These are phyloP conservation scores for Penicillium tannophilum DNA, from an alignment of 495 filamentous ascomycete genomes.

Conservation along the genomic window DNA sequence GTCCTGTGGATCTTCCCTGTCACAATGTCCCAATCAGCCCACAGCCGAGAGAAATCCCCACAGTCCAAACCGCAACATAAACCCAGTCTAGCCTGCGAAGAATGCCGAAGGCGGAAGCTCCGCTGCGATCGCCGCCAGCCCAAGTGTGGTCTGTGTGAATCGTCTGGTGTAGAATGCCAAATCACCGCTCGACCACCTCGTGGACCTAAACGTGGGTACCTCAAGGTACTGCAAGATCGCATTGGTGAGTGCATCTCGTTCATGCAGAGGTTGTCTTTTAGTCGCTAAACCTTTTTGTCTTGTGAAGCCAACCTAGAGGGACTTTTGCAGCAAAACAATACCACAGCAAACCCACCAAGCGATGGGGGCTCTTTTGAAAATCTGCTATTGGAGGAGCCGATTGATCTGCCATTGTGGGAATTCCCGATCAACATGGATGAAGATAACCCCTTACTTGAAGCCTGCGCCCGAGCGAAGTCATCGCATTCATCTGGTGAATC, in stretches of 20 bases:
- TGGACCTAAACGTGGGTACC: conserved; percentile 51
- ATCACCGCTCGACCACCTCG: conserved; percentile 44
- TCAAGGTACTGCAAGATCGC: conserved; percentile 46
- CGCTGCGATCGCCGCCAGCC: conserved; percentile 51
- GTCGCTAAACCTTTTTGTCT: not conserved
- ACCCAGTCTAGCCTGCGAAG: conserved; percentile 40
- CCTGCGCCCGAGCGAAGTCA: not conserved
- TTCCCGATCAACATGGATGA: not conserved
- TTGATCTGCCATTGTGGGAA: not conserved
- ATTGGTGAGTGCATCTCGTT: conserved; percentile 38
- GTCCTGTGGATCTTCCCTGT: not conserved
- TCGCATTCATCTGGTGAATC: conserved; percentile 31
- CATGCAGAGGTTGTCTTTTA: not conserved
- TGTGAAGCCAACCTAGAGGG: not conserved
- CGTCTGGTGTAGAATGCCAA: conserved; percentile 43
- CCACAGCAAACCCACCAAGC: not conserved
- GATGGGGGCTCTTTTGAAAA: not conserved
- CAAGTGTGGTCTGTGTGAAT: conserved; percentile 43
- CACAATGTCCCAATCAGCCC: not conserved
- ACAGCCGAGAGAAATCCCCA: not conserved
- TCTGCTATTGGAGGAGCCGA: not conserved
- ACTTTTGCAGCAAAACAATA: not conserved
- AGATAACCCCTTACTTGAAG: not conserved
- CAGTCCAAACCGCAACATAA: not conserved
- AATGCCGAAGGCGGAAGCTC: conserved; percentile 51